Percentiles rank a stretch among this genome's conserved stretches.
Conservation (phyloP, 1,139 yeast species). For the Sugiyamaella pinicola region DNA sequence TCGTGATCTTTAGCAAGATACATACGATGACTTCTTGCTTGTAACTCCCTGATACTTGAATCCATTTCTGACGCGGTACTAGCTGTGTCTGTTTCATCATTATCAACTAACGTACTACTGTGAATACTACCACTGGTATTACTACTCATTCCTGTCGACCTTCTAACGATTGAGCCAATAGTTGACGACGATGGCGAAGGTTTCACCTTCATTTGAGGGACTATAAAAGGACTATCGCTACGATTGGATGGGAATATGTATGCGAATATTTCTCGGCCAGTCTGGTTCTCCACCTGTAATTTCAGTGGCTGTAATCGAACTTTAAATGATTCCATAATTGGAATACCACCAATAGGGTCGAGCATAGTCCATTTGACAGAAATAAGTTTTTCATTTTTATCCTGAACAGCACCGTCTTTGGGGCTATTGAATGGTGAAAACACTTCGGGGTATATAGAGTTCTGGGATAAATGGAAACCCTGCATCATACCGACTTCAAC, state of each 20-base stretch:
- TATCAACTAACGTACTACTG: constrained; percentile 14
- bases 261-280: constrained; percentile 62
- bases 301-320: constrained; percentile 64
- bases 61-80: constrained; percentile 17
- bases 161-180: constrained; percentile 1
- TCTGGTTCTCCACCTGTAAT: constrained; percentile 69
- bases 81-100: constrained; percentile 19
- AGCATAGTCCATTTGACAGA: constrained; percentile 70
- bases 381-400: constrained; percentile 46
- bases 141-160: constrained; percentile 1
- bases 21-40: constrained; percentile 9
- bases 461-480: constrained; percentile 66
- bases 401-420: constrained; percentile 34
- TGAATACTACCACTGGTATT: background rate
- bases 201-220: background rate
- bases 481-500: constrained; percentile 65
- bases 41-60: background rate
- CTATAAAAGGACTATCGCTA: constrained; percentile 33
- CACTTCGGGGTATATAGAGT: constrained; percentile 69
- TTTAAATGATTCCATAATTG: constrained; percentile 57
- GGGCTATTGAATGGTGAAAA: constrained; percentile 52
- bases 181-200: constrained; percentile 4
- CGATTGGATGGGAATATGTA: constrained; percentile 63
- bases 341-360: constrained; percentile 85
- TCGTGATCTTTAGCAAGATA: constrained; percentile 18